Percentiles rank a stretch among this genome's conserved stretches.
These are phyloP conservation scores for Aspergillus melleus DNA, from an alignment of 2,329 filamentous ascomycete species.

Conservation along the genomic window DNA sequence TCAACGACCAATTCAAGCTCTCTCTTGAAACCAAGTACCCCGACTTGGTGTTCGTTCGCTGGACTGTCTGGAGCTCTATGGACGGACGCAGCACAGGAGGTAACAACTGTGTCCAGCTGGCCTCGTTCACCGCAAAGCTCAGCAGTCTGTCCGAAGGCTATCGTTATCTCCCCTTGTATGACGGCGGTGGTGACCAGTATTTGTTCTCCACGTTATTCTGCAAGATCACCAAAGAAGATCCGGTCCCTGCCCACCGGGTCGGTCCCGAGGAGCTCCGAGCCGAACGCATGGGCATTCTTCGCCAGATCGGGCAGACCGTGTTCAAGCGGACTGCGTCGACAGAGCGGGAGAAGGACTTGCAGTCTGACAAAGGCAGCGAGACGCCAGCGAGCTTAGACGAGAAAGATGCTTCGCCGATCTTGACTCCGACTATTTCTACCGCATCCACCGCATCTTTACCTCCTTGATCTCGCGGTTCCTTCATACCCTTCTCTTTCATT, in stretches of 20 bases:
- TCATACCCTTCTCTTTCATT: constrained; percentile 1
- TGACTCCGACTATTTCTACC: constrained; percentile 38
- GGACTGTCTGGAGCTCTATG: constrained; percentile 83
- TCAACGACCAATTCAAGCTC: constrained; percentile 76
- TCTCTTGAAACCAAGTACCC: constrained; percentile 91
- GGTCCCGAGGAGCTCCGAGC: constrained; percentile 41
- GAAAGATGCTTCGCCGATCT: constrained; percentile 34
- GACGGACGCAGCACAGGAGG: constrained; percentile 72
- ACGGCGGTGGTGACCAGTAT: constrained; percentile 86
- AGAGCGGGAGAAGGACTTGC: constrained; percentile 37
- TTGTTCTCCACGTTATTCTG: constrained; percentile 94
- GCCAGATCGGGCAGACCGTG: constrained; percentile 45
- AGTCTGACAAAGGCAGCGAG: constrained; percentile 31
- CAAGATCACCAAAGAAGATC: constrained; percentile 68
- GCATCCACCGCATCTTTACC: constrained; percentile 37
- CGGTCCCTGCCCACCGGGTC: constrained; percentile 43
- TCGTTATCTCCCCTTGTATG: constrained; percentile 85
- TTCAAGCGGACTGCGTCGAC: constrained; percentile 45
- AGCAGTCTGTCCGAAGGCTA: constrained; percentile 87
- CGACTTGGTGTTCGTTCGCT: constrained; percentile 88
- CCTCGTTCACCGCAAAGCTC: constrained; percentile 90
- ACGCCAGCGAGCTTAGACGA: constrained; percentile 29
- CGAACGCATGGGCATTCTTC: constrained; percentile 43
- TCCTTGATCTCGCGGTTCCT: constrained; percentile 3
- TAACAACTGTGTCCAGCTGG: constrained; percentile 64